These are phyloP conservation scores for Heliamphora exappendiculata DNA, from an alignment of 148 eudicot genomes.

Conservation along the genomic window DNA sequence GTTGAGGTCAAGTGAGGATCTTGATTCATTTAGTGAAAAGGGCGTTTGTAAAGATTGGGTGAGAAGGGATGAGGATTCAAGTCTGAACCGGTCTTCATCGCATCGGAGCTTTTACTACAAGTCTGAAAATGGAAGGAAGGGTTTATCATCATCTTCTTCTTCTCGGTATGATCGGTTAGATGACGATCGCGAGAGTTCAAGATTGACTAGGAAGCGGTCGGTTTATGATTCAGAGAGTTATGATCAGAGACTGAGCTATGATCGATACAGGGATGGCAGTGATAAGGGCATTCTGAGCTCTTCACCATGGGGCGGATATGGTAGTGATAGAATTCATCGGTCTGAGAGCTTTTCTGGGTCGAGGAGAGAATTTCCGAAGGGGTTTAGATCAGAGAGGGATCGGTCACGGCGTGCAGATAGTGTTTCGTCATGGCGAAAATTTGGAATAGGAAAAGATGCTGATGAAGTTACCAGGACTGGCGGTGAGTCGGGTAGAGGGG, in stretches of 20 bases:
- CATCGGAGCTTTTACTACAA: conserved; percentile 40
- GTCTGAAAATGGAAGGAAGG: conserved; percentile 40
- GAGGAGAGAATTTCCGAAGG: conserved; percentile 84
- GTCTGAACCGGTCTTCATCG: conserved; percentile 33
- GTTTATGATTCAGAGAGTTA: conserved; percentile 64
- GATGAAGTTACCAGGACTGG: conserved; percentile 57
- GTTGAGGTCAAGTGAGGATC: conserved; percentile 50
- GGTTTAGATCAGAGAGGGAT: conserved; percentile 92
- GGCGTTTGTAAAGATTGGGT: conserved; percentile 45
- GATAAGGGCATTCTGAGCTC: conserved; percentile 48
- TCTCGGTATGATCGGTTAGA: conserved; percentile 43
- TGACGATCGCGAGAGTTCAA: conserved; percentile 59
- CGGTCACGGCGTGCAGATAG: conserved; percentile 64
- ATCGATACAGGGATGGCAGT: conserved; percentile 57
- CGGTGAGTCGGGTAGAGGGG: conserved; percentile 42
- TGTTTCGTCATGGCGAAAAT: conserved; percentile 75
- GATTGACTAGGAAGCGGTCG: conserved; percentile 53
- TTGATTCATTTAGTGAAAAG: conserved; percentile 39
- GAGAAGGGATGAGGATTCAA: conserved; percentile 35
- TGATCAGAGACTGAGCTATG: conserved; percentile 57
- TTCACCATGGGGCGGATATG: conserved; percentile 64
- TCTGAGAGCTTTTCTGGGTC: conserved; percentile 73
- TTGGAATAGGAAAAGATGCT: conserved; percentile 59
- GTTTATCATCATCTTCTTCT: conserved; percentile 28
- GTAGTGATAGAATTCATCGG: conserved; percentile 50